Base-by-base conservation (phyloP, 495 filamentous ascomycete species). In the Cercophora scortea region DNA sequence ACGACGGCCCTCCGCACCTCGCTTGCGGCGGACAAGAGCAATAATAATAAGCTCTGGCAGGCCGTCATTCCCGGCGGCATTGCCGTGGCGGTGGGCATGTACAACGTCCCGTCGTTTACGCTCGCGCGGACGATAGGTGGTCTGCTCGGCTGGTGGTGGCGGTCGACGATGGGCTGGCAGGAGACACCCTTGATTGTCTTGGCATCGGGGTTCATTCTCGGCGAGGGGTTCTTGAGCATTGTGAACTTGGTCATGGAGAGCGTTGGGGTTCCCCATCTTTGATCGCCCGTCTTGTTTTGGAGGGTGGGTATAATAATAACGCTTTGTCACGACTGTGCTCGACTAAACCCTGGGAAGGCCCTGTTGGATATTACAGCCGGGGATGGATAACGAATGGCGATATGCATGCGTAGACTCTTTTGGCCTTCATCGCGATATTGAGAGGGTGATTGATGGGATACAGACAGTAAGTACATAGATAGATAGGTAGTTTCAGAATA, bases 51-150 rank as follows among this genome's bases (percentile, higher is more conserved):
- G 55, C 62, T 53, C 32, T 81, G 78, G 81, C 73, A 79, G 45
- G 61, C 78, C 16, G 81, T 74, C 60, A 77, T 98, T 19, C 93
- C 93, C 0, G 90, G 93, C 2, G 93, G 93, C 1, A 97, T 98
- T 67, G 93, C 93, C 35, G 90, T 96, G 36, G 91, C 91, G 39
- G 89, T 96, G 62, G 84, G 82, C 32, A 98, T 98, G 81, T 99
- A 97, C 71, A 99, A 97, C 60, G 86, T 88, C 3, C 94, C 94
- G 0, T 93, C 88, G 0, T 99, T 99, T 60, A 97, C 94, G 0
- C 76, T 99, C 4, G 91, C 94, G 2, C 71, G 94, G 45, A 86
- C 89, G 2, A 85, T 90, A 10, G 94, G 94, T 8, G 94, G 93
- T 3, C 51, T 94, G 36, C 65, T 95, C 44, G 83, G 81, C 54